Evolutionary conservation across 2,329 filamentous ascomycete genomes (phyloP), one percentile per base, ranked within the genome.

Genomic region (Raffaelea albimanens): DNA sequence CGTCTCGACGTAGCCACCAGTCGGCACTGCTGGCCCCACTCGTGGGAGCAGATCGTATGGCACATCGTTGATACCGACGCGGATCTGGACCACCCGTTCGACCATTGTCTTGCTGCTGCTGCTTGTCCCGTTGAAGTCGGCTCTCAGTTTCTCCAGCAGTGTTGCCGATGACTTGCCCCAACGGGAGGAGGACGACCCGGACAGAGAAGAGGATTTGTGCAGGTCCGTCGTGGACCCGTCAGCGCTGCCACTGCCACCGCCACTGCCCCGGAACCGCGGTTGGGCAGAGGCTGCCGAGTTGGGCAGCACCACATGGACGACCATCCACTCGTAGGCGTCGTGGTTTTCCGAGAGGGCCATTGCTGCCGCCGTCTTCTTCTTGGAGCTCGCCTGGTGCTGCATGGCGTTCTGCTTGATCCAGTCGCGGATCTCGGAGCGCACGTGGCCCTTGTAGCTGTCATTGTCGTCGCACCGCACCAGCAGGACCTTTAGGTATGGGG

Each of bases 281-380:
- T 94, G 87, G 2, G 82, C 85, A 20, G 87, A 82, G 1, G 87
- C 88, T 14, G 79, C 73, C 0, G 87, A 91, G 53, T 95, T 90
- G 14, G 91, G 90, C 18, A 95, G 72, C 13, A 96, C 86, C 22
- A 98, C 87, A 62, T 98, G 93, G 20, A 98, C 61, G 47, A 98
- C 87, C 54, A 98, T 71, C 86, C 90, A 97, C 64, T 98, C 93
- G 56, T 85, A 95, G 1, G 93, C 91, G 68, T 98, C 91, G 60
- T 98, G 93, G 52, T 94, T 93, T 60, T 96, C 91, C 59, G 89
- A 83, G 19, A 79, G 82, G 58, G 13, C 14, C 34, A 16, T 8
- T 16, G 34, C 5, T 5, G 34, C 5, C 14, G 34, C 5, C 7
- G 34, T 10, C n/a, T 38, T 38, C 34, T 19, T 16, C 5, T 8